phyloP scores from a whole-genome alignment of 768 basidiomycete species.

The Russula olivacea region DNA sequence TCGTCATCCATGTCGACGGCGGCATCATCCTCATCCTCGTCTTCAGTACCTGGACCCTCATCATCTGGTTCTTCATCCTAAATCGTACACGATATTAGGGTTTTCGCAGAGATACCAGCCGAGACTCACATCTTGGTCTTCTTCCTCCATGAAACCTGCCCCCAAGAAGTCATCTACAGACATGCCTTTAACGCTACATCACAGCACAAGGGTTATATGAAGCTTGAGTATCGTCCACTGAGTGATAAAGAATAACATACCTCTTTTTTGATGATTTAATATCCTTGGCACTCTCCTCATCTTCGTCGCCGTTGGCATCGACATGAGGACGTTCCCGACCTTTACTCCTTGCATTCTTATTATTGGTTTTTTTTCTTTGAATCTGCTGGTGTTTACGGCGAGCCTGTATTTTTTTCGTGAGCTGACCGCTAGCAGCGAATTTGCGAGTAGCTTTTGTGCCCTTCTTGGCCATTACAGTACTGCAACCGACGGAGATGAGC shows the following conservation, averaged over 20 bases:
- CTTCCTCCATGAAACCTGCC: constrained; percentile 65
- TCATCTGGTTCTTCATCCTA: constrained; percentile 31
- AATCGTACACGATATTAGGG: background rate
- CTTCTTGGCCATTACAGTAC: constrained; percentile 45
- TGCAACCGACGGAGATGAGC: background rate
- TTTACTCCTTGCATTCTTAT: constrained; percentile 37
- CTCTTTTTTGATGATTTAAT: constrained; percentile 26
- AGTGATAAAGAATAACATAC: constrained; percentile 4
- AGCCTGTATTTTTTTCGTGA: constrained; percentile 80
- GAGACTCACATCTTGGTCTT: constrained; percentile 43
- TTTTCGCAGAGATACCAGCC: background rate
- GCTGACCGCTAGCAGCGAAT: constrained; percentile 81
- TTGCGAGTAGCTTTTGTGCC: constrained; percentile 78
- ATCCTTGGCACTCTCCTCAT: constrained; percentile 29
- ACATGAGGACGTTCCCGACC: constrained; percentile 27
- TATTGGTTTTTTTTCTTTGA: constrained; percentile 61
- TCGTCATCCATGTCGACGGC: constrained; percentile 44
- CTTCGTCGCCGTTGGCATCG: constrained; percentile 19
- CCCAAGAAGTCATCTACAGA: constrained; percentile 73
- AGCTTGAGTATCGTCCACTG: background rate
- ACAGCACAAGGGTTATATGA: background rate
- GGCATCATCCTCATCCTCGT: constrained; percentile 36
- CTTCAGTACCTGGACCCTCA: constrained; percentile 38
- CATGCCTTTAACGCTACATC: constrained; percentile 44
- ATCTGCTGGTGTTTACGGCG: constrained; percentile 77